phyloP scores from a whole-genome alignment of 768 basidiomycete genomes.

The Boletus sp. region DNA sequence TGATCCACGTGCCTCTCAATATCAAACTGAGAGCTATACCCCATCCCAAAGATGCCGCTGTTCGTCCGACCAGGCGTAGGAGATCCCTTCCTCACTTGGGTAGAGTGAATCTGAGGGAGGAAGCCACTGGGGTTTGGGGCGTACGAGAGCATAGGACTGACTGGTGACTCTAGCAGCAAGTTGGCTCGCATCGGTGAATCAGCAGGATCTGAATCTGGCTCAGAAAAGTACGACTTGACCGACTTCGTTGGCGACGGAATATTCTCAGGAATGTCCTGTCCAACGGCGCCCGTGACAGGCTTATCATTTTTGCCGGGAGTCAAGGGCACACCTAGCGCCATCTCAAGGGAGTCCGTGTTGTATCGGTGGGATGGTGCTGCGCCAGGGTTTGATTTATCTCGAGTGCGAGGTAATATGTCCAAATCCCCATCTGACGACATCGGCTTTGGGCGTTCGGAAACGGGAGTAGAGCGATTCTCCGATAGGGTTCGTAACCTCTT shows the following conservation, averaged over 20 bases:
- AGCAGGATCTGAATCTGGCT: slow-evolving; percentile 35
- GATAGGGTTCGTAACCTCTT: slow-evolving; percentile 20
- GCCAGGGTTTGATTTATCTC: slow-evolving; percentile 1
- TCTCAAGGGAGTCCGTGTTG: not conserved
- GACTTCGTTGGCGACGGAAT: slow-evolving; percentile 32
- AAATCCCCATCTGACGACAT: slow-evolving; percentile 10
- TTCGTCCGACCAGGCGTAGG: slow-evolving; percentile 16
- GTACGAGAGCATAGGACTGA: slow-evolving; percentile 34
- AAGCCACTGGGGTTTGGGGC: slow-evolving; percentile 36
- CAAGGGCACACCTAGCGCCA: not conserved
- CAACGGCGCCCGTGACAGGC: not conserved
- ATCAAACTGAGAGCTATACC: slow-evolving; percentile 59
- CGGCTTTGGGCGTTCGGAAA: not conserved
- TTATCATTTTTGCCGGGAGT: slow-evolving; percentile 5
- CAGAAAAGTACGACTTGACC: slow-evolving; percentile 37
- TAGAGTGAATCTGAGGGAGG: slow-evolving; percentile 37
- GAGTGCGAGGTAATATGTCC: slow-evolving; percentile 2
- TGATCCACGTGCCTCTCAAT: slow-evolving; percentile 52
- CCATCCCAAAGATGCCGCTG: slow-evolving; percentile 36
- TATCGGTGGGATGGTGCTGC: not conserved
- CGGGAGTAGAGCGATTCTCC: not conserved
- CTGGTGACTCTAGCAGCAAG: slow-evolving; percentile 34
- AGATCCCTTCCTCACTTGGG: slow-evolving; percentile 29
- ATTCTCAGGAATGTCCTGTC: slow-evolving; percentile 4
- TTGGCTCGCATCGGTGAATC: slow-evolving; percentile 26